Evolutionary conservation across 768 basidiomycete genomes (phyloP), one percentile per base, ranked within the genome.

Genomic region (Mycena polygramma): DNA sequence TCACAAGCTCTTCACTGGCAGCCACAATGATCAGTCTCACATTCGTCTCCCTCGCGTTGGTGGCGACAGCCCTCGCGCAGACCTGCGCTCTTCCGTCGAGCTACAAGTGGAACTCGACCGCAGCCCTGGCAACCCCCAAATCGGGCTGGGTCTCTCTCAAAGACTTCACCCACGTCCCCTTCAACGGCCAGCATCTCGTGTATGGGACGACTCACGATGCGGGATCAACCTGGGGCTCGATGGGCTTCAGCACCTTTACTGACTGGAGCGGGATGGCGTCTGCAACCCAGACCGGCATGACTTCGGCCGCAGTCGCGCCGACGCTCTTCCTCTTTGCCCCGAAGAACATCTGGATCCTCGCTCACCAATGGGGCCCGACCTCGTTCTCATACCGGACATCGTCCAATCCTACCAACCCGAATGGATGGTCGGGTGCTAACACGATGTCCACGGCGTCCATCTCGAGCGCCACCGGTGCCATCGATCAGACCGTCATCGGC

Each of bases 71-170:
- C 49, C 49, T 51, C 13, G 70, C 64, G 43, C 63, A 66, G 45
- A n/a, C 70, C 6, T 71, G 70, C 64, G 22, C 58, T 39, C 70
- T 71, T 24, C 70, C 70, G 45, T 66, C 70, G 39, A 66, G 11
- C 11, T 67, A 66, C 64, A 66, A 66, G 7, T 71, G 70, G 70
- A 71, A 20, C 5, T 71, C 70, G 51, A 30, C 70, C 2, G 58
- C 17, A 52, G 49, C 65, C 4, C 60, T 71, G 45, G 70, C 59
- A 9, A 57, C 51, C 4, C 70, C 70, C 6, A 62, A 66, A 7
- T 60, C 57, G 39, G 70, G 70, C 20, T 71, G 63, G 70, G 64
- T 67, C 52, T 54, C 70, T 13, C 64, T 71, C 63, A 71, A 71
- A n/a, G 70, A 71, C 46, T 71, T 71, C 57, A 61, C 63, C 9